These are phyloP conservation scores for Neoarthrinium moseri DNA, from an alignment of 2,329 filamentous ascomycete species.

Conservation along the genomic window DNA sequence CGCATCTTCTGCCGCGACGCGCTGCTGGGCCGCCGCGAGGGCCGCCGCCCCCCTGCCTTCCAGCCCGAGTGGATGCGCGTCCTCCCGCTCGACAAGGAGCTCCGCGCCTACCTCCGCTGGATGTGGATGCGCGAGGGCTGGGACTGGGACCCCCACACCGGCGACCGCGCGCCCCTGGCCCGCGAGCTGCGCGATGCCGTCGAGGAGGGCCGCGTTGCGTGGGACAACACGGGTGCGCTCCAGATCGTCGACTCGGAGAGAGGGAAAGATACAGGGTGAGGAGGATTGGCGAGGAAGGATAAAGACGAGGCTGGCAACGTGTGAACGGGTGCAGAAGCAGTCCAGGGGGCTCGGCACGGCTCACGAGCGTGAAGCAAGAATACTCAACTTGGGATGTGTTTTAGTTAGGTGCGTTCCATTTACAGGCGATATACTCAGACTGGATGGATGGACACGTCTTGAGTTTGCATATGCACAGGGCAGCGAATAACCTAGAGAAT, in stretches of 20 bases:
- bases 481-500: too few species aligned
- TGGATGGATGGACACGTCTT: too few species aligned
- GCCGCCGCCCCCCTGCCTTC: slow-evolving; percentile 60
- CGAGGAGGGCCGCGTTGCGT: slow-evolving; percentile 55
- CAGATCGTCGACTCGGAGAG: slow-evolving; percentile 46
- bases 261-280: slow-evolving; percentile 47
- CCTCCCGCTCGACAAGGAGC: slow-evolving; percentile 78
- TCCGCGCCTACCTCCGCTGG: slow-evolving; percentile 85
- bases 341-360: too few species aligned
- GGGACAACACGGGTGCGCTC: slow-evolving; percentile 49
- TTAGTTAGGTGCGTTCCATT: too few species aligned
- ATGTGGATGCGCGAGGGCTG: slow-evolving; percentile 89
- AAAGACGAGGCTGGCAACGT: too few species aligned
- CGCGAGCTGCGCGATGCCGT: slow-evolving; percentile 56
- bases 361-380: too few species aligned
- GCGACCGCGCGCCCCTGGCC: slow-evolving; percentile 54
- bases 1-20: slow-evolving; percentile 88
- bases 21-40: slow-evolving; percentile 62
- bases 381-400: too few species aligned
- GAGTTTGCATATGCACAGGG: too few species aligned
- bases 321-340: too few species aligned
- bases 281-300: neutral
- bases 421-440: too few species aligned
- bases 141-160: slow-evolving; percentile 74
- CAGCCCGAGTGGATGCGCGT: slow-evolving; percentile 92